Evolutionary conservation across 495 filamentous ascomycete genomes (phyloP).

Genomic region (Penicillium soppii): DNA sequence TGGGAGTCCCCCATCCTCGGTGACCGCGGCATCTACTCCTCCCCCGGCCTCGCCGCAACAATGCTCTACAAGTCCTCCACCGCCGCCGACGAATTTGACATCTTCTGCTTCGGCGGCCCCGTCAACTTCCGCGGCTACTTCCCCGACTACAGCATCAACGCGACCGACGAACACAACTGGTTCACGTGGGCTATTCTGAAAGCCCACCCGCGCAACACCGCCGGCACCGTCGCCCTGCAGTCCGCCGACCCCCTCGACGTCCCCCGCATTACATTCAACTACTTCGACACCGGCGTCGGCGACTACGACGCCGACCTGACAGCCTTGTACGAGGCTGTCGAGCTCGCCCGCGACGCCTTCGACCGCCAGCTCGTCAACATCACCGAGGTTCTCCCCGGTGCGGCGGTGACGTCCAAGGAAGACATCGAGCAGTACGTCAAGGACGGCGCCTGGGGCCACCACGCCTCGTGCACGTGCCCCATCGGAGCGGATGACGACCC

Average conservation of each 20-base stretch:
- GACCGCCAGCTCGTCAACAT: conserved; percentile 26
- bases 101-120: conserved; percentile 54
- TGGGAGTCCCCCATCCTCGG: conserved; percentile 37
- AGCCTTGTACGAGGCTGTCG: conserved; percentile 49
- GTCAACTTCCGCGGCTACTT: conserved; percentile 47
- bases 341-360: conserved; percentile 42
- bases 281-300: conserved; percentile 46
- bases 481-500: conserved; percentile 56
- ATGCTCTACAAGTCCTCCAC: conserved; percentile 47
- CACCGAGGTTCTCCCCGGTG: conserved; percentile 48
- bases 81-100: conserved; percentile 42
- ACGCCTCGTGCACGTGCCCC: conserved; percentile 57
- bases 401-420: conserved; percentile 33
- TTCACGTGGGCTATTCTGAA: conserved; percentile 55
- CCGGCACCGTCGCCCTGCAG: conserved; percentile 48
- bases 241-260: conserved; percentile 53
- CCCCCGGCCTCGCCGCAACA: conserved; percentile 45
- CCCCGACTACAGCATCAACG: conserved; percentile 33
- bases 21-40: conserved; percentile 50
- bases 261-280: conserved; percentile 57
- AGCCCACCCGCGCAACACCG: conserved; percentile 51
- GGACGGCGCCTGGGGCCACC: conserved; percentile 58
- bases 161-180: conserved; percentile 29
- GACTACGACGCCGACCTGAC: conserved; percentile 42
- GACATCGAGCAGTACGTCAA: conserved; percentile 50